These are phyloP conservation scores for Vigna hirtella DNA, from an alignment of 306 rosid species.

Conservation along the genomic window DNA sequence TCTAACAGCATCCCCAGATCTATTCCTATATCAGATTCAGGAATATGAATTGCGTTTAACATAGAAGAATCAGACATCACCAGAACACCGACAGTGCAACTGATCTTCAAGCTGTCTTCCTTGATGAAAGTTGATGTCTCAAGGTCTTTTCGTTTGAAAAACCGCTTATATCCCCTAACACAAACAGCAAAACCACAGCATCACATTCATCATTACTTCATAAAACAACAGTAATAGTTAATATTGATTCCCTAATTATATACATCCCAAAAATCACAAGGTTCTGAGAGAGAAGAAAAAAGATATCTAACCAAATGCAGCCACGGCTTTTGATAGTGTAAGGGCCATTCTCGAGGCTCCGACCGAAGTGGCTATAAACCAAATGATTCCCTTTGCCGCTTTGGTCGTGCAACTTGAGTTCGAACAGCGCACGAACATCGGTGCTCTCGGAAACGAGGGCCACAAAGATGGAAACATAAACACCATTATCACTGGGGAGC, in stretches of 20 bases:
- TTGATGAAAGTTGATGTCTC: constrained; percentile 77
- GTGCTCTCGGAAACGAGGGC: constrained; percentile 82
- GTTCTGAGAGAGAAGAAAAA: background rate
- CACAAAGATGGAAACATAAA: constrained; percentile 82
- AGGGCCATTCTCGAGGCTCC: constrained; percentile 83
- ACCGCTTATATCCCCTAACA: constrained; percentile 88
- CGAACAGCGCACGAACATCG: constrained; percentile 85
- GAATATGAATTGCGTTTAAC: constrained; percentile 75
- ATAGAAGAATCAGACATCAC: constrained; percentile 74
- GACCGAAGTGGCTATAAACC: constrained; percentile 85
- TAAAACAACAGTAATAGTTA: background rate
- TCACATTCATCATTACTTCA: background rate
- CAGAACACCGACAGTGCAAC: constrained; percentile 94
- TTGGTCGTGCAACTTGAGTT: constrained; percentile 83
- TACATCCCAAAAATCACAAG: background rate
- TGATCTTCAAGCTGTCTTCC: constrained; percentile 91
- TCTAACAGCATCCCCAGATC: constrained; percentile 78
- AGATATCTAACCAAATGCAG: constrained; percentile 75
- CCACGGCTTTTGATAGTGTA: constrained; percentile 84
- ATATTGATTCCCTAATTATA: no score
- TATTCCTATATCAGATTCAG: constrained; percentile 79
- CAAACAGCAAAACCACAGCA: background rate
- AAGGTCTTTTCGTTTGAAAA: constrained; percentile 75
- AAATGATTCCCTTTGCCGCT: constrained; percentile 74
- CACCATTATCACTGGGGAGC: constrained; percentile 79